Evolutionary conservation across 495 filamentous ascomycete genomes (phyloP).

Genomic region (Lasiosphaeris hirsuta): DNA sequence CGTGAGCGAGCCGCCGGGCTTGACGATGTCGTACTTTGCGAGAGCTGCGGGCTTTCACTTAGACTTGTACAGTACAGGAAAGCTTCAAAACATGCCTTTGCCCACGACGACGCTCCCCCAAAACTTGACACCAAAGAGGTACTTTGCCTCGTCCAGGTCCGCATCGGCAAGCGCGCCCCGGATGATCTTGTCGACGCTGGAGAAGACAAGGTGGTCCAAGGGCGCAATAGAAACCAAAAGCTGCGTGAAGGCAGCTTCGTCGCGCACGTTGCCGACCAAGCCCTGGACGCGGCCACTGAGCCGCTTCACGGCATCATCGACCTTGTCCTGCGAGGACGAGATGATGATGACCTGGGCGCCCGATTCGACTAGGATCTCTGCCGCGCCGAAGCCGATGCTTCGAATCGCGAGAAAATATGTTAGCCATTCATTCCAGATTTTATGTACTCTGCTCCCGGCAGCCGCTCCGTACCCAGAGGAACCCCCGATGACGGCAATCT

Average conservation of each 20-base stretch:
- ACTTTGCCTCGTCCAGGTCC: constrained; percentile 34
- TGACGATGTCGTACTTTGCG: constrained; percentile 39
- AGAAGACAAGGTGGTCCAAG: constrained; percentile 44
- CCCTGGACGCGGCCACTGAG: constrained; percentile 25
- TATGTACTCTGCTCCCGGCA: background rate
- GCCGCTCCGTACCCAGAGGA: constrained; percentile 27
- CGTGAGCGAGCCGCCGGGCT: constrained; percentile 46
- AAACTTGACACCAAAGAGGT: constrained; percentile 46
- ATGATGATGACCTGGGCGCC: constrained; percentile 48
- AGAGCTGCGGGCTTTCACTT: constrained; percentile 18
- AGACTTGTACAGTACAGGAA: background rate
- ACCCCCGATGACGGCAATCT: constrained; percentile 37
- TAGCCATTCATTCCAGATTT: background rate
- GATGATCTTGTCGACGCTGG: constrained; percentile 43
- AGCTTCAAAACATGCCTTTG: constrained; percentile 30
- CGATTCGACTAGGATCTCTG: constrained; percentile 41
- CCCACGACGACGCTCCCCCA: constrained; percentile 39
- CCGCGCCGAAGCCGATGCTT: constrained; percentile 51
- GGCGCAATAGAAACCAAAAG: constrained; percentile 31
- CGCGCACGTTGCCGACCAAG: constrained; percentile 34
- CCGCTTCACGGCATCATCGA: constrained; percentile 28
- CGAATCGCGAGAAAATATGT: no score
- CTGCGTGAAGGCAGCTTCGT: constrained; percentile 35
- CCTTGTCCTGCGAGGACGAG: constrained; percentile 40
- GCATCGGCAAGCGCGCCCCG: constrained; percentile 37